These are phyloP conservation scores for Coemansia sp. DNA, from an alignment of 192 early-diverging fungal genomes.

Conservation along the genomic window DNA sequence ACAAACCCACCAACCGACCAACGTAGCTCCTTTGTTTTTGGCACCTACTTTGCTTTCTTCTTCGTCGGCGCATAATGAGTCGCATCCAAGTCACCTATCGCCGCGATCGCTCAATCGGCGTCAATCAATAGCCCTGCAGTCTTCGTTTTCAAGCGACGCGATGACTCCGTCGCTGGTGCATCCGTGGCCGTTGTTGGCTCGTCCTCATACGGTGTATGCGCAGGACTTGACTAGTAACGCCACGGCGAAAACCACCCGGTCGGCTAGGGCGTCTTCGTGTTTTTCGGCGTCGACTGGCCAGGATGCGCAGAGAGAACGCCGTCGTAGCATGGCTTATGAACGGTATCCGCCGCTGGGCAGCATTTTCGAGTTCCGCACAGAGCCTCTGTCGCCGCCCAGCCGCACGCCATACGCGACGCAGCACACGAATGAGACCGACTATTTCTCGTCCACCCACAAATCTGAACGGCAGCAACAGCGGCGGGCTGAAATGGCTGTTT, in stretches of 20 bases:
- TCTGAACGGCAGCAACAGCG: not conserved
- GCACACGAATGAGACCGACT: not conserved
- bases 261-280: not conserved
- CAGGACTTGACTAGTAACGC: not conserved
- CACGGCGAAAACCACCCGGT: too few relatives aligned
- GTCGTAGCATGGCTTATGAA: conserved; percentile 48
- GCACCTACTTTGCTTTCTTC: conserved; percentile 2
- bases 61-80: not conserved
- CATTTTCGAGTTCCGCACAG: conserved; percentile 31
- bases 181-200: not conserved
- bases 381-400: not conserved
- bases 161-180: conserved; percentile 4
- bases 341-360: conserved; percentile 54
- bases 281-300: not conserved
- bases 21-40: conserved; percentile 1
- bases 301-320: conserved; percentile 17
- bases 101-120: conserved; percentile 33
- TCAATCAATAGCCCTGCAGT: conserved; percentile 46
- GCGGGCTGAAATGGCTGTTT: not conserved
- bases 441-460: not conserved
- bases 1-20: not conserved
- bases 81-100: conserved; percentile 9
- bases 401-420: conserved; percentile 4
- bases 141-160: conserved; percentile 30
- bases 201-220: conserved; percentile 6